Conservation (phyloP, 2,329 filamentous ascomycete genomes). For the Beauveria sp. region DNA sequence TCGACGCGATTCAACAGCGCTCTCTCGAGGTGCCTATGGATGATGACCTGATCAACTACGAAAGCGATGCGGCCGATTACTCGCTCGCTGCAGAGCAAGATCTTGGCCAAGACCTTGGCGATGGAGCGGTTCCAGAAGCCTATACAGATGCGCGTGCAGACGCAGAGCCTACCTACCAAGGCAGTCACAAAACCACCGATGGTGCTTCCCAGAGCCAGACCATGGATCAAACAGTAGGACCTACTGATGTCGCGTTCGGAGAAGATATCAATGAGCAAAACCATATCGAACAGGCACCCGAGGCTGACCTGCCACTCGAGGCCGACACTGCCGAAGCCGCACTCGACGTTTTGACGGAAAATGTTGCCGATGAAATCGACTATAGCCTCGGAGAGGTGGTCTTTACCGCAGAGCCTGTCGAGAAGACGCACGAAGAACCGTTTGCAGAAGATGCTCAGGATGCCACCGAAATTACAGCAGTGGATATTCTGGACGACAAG, state of each 20-base stretch:
- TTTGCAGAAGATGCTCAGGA: neutral
- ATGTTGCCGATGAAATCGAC: conserved; percentile 27
- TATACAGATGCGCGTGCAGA: conserved; percentile 4
- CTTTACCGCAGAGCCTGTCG: conserved; percentile 20
- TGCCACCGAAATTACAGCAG: neutral
- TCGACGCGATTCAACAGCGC: conserved; percentile 21
- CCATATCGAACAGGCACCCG: neutral
- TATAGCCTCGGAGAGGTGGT: conserved; percentile 16
- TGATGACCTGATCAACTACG: conserved; percentile 32
- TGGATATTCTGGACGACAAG: conserved; percentile 8
- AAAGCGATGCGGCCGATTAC: conserved; percentile 23
- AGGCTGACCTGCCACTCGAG: conserved; percentile 4
- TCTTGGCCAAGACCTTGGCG: conserved; percentile 14
- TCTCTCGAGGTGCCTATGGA: conserved; percentile 19
- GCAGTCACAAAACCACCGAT: neutral
- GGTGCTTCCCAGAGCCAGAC: neutral
- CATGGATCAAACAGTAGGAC: neutral
- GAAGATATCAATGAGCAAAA: neutral
- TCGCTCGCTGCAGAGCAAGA: conserved; percentile 7
- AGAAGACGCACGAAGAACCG: neutral
- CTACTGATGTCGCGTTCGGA: neutral
- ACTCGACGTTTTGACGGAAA: neutral
- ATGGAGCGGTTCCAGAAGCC: conserved; percentile 14
- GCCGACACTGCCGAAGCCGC: conserved; percentile 1
- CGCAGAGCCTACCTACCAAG: neutral